Percentiles rank a stretch among this genome's conserved stretches.
phyloP scores from a whole-genome alignment of 495 filamentous ascomycete genomes.

The Neurospora hispaniola region DNA sequence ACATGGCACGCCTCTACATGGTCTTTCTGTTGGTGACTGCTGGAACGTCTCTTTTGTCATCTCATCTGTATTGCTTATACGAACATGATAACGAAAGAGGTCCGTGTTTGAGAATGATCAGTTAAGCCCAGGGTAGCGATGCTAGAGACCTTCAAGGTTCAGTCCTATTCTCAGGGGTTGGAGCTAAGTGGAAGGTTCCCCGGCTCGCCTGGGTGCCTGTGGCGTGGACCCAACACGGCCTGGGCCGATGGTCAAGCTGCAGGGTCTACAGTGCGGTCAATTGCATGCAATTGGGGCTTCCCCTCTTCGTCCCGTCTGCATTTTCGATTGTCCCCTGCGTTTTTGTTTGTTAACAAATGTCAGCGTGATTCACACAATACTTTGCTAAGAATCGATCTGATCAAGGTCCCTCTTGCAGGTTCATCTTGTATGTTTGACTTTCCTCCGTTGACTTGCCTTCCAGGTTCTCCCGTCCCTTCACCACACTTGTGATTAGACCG shows the following conservation, averaged over 20 bases:
- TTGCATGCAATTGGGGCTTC: not conserved
- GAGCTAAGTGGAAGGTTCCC: not conserved
- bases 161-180: not conserved
- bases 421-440: not conserved
- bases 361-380: not conserved
- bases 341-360: not conserved
- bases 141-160: not conserved
- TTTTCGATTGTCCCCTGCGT: not conserved
- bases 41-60: not conserved
- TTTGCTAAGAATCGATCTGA: not conserved
- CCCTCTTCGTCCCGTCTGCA: not conserved
- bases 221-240: not conserved
- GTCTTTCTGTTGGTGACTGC: not conserved
- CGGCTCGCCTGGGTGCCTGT: not conserved
- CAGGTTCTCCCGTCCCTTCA: not conserved
- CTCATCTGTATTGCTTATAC: not conserved
- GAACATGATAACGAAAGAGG: not conserved
- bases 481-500: not conserved
- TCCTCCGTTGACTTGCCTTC: constrained; percentile 15
- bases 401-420: not conserved
- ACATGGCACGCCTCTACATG: not conserved
- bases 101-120: not conserved
- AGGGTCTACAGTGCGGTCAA: not conserved
- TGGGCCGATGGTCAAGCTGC: not conserved
- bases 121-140: not conserved